phyloP scores from a whole-genome alignment of 2,329 filamentous ascomycete species.

The Aspergillus felis region DNA sequence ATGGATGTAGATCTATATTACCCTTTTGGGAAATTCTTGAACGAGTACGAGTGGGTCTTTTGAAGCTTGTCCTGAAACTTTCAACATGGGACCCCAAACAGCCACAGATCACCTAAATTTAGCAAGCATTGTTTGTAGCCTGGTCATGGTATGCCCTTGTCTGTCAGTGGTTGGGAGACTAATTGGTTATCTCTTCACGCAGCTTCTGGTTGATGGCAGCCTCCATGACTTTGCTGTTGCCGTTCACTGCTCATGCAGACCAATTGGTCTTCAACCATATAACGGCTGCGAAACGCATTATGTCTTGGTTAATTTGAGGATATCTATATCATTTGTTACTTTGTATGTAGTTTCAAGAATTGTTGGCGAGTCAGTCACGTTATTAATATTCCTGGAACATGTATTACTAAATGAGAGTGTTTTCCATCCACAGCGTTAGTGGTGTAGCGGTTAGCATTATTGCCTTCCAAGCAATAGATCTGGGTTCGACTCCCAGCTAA shows the following conservation, averaged over 20 bases:
- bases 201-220: background rate
- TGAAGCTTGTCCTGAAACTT: background rate
- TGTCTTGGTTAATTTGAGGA: background rate
- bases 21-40: constrained; percentile 21
- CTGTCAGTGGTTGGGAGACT: background rate
- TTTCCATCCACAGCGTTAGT: background rate
- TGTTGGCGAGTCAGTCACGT: too few species aligned
- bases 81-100: background rate
- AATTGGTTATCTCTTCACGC: background rate
- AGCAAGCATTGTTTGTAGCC: background rate
- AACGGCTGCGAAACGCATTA: background rate
- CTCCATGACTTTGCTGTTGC: background rate
- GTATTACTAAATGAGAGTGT: too few species aligned
- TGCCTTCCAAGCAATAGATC: constrained; percentile 4
- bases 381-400: too few species aligned
- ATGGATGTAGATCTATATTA: constrained; percentile 1
- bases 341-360: too few species aligned
- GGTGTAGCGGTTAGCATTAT: background rate
- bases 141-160: background rate
- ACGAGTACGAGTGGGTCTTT: constrained; percentile 25
- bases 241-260: background rate
- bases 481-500: constrained; percentile 4
- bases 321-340: too few species aligned
- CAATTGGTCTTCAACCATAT: background rate
- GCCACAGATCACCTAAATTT: background rate